Evolutionary conservation across 2,329 filamentous ascomycete genomes (phyloP), one percentile per base, ranked within the genome.

Genomic region (Exophiala xenobiotica): DNA sequence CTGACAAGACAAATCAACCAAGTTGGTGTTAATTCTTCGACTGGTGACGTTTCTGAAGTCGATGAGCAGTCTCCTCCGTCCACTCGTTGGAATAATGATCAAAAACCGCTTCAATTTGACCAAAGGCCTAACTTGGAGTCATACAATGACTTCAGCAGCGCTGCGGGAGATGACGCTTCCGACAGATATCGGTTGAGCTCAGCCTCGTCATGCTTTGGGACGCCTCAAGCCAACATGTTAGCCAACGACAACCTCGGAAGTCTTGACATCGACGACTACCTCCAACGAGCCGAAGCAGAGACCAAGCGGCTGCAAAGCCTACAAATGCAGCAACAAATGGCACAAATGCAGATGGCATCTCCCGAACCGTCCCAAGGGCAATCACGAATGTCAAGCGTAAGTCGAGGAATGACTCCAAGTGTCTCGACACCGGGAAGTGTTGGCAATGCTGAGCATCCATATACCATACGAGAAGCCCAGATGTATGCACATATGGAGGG

Each of bases 21-120:
- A 20, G 49, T 69, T 22, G 66, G 70, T 6, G 63, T 73, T 1
- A 71, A 68, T 8, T 75, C 74, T 6, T 76, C 75, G 2, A 76
- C 74, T 4, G 74, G 73, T n/a, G 74, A 76, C 40, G 65, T 72
- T 16, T 77, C 75, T 3, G 75, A 77, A 56, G 66, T 70, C 9
- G 74, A 75, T 23, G 75, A 77, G 38, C 72, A 68, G 22, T 58
- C 55, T 45, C 55, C 55, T 14, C 41, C 45, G 9, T 49, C 55
- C 11, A 49, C 42, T 37, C 44, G 26, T 3, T 49, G 52, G 41
- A 27, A n/a, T 7, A 50, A 44, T 24, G 51, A 55, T 8, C 49
- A 49, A 35, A 35, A 35, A n/a, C 19, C 55, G 12, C 18, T 52
- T 16, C 49, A 19, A 6, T 46, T 52, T 40, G 53, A 53, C 18